Base-by-base conservation (phyloP, 2,329 filamentous ascomycete genomes). In the Aspergillus udagawae region DNA sequence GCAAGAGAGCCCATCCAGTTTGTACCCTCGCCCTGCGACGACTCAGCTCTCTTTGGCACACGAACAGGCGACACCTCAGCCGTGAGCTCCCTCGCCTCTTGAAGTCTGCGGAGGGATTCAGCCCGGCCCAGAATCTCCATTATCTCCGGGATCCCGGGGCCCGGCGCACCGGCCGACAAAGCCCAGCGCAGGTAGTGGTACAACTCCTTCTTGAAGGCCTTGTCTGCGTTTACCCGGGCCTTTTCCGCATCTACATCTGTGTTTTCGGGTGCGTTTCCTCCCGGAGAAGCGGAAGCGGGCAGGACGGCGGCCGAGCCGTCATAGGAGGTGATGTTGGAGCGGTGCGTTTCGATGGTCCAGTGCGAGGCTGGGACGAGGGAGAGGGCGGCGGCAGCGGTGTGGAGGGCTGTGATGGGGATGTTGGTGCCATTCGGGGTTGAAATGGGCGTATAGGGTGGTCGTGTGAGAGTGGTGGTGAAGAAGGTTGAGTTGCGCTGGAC, bases 111-210 rank as follows among this genome's bases (percentile, higher is more conserved):
- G 21, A 82, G 60, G 9, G 77, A 79, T 64, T 84, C 81, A 3
- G 79, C 72, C 49, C 77, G 77, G 0, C 85, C 84, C 23, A 87
- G 67, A 21, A 85, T 77, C 12, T 67, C 74, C 81, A 87, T 82
- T 2, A 79, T 79, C 42, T 79, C 74, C 1, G 79, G 78, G 9
- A 83, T 78, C 17, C 78, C 75, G 1, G 84, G 83, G 0, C 85
- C 85, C 9, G 79, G 75, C 21, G 73, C 73, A 2, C 82, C 82
- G 44, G 76, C 82, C 2, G 78, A 75, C 25, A 87, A 61, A 1
- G 81, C 83, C 77, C 82, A 82, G 52, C 85, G 78, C 53, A 87
- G 70, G 64, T 82, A 85, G 55, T 79, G 72, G 70, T 85, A 82
- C 4, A 85, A 62, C 52, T 80, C 71, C 53, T 75, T 79, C 57